These are phyloP conservation scores for Neolentinus lepideus DNA, from an alignment of 1,284 basidiomycete genomes.

Conservation along the genomic window DNA sequence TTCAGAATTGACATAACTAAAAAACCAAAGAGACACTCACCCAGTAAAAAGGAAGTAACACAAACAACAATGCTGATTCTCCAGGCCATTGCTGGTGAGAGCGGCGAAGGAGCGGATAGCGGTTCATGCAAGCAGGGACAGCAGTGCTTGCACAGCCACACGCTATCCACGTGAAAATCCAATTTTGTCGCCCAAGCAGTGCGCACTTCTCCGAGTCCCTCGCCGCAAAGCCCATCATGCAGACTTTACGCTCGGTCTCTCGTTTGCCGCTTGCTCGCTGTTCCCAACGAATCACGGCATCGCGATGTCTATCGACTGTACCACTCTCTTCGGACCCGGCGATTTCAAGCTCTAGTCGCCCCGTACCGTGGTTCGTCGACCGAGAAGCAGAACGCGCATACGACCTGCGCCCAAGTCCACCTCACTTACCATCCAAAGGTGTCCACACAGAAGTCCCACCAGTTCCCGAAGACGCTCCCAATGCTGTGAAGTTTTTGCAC, in stretches of 20 bases:
- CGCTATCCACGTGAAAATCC: background rate
- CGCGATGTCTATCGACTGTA: background rate
- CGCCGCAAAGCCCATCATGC: background rate
- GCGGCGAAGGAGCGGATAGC: background rate
- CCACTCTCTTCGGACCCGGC: background rate
- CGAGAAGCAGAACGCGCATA: conserved; percentile 13
- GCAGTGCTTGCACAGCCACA: background rate
- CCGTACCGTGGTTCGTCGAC: conserved; percentile 52
- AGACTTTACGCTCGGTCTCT: background rate
- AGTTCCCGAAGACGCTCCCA: conserved; percentile 43
- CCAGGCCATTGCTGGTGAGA: conserved; percentile 26
- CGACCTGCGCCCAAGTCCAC: conserved; percentile 15
- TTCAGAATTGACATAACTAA: conserved; percentile 1
- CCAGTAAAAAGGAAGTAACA: conserved; percentile 74
- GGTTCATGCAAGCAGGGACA: background rate
- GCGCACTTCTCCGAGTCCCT: background rate
- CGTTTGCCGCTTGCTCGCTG: background rate
- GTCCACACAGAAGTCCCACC: conserved; percentile 16
- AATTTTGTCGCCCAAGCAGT: background rate
- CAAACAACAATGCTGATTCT: conserved; percentile 66
- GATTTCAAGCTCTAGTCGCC: conserved; percentile 4
- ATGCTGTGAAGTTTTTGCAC: conserved; percentile 41
- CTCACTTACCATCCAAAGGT: conserved; percentile 23
- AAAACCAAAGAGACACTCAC: conserved; percentile 27
- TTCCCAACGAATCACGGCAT: background rate